A percentile compares a stretch with the other conserved stretches of the same genome.
Evolutionary conservation across 495 filamentous ascomycete genomes (phyloP).

Genomic region (Annulohypoxylon stygium): DNA sequence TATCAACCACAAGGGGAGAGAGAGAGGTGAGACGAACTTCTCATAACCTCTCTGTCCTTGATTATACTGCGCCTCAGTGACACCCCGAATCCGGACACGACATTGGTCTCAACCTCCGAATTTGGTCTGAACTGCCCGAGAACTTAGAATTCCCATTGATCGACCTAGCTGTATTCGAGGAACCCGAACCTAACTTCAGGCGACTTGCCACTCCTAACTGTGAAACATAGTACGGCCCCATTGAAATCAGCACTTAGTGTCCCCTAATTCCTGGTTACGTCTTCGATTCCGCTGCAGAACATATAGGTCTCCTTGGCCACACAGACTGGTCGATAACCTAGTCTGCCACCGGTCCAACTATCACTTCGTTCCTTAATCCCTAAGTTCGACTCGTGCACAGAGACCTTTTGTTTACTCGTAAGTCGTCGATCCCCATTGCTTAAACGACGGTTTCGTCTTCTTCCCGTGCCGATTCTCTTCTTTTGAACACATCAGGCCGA

Average conservation of each 20-base stretch:
- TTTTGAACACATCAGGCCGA: slow-evolving; percentile 4
- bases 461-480: slow-evolving; percentile 1
- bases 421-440: slow-evolving; percentile 21
- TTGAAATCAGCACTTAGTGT: slow-evolving; percentile 1
- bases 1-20: slow-evolving; percentile 1
- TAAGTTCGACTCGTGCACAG: slow-evolving; percentile 5
- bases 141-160: slow-evolving; percentile 12
- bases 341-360: slow-evolving; percentile 1
- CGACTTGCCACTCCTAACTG: slow-evolving; percentile 9
- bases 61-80: slow-evolving; percentile 24
- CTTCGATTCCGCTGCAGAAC: slow-evolving; percentile 23
- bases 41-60: slow-evolving; percentile 15
- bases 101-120: slow-evolving; percentile 16
- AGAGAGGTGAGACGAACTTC: slow-evolving; percentile 14
- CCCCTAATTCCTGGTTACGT: slow-evolving; percentile 13
- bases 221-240: slow-evolving; percentile 18
- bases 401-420: slow-evolving; percentile 25
- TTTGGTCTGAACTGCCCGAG: slow-evolving; percentile 13
- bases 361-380: slow-evolving; percentile 7
- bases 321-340: slow-evolving; percentile 27
- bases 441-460: slow-evolving; percentile 20
- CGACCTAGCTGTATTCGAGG: slow-evolving; percentile 10
- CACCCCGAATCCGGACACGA: slow-evolving; percentile 7
- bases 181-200: slow-evolving; percentile 19
- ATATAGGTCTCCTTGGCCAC: slow-evolving; percentile 20